Conservation (phyloP, 306 rosid species). For the Medicago lupulina region DNA sequence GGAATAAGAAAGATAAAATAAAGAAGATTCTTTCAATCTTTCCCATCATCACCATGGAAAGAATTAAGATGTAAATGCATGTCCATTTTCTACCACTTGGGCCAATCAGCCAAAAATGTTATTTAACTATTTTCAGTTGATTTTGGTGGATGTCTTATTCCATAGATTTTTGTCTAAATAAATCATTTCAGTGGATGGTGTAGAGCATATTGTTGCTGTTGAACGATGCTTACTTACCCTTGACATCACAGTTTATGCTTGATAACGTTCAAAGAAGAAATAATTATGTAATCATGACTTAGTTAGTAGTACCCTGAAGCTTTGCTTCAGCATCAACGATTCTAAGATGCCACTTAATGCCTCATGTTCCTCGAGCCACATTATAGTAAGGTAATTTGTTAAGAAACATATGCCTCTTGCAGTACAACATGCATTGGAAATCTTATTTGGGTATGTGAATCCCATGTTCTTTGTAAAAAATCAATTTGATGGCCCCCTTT, state of each 20-base stretch:
- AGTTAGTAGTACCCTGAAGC: background rate
- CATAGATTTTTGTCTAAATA: background rate
- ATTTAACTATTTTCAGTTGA: background rate
- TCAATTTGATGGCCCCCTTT: too few relatives aligned
- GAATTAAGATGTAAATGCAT: background rate
- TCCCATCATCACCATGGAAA: too few relatives aligned
- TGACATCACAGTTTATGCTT: background rate
- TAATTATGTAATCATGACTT: background rate
- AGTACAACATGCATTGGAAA: too few relatives aligned
- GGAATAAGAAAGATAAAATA: background rate
- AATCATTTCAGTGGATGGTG: background rate
- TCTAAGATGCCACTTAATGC: background rate
- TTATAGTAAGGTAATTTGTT: too few relatives aligned
- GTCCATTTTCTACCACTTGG: slow-evolving; percentile 13
- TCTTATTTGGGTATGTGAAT: too few relatives aligned
- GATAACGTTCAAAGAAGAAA: background rate
- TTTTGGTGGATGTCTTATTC: slow-evolving; percentile 20
- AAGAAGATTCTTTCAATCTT: background rate
- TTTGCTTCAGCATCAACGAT: background rate
- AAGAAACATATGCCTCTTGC: too few relatives aligned
- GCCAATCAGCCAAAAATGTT: background rate
- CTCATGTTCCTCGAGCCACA: too few relatives aligned
- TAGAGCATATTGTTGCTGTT: background rate
- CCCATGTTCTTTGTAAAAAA: too few relatives aligned
- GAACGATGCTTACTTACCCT: slow-evolving; percentile 6